phyloP scores from a whole-genome alignment of 139 green algal species.

The Coelastrella sp. region DNA sequence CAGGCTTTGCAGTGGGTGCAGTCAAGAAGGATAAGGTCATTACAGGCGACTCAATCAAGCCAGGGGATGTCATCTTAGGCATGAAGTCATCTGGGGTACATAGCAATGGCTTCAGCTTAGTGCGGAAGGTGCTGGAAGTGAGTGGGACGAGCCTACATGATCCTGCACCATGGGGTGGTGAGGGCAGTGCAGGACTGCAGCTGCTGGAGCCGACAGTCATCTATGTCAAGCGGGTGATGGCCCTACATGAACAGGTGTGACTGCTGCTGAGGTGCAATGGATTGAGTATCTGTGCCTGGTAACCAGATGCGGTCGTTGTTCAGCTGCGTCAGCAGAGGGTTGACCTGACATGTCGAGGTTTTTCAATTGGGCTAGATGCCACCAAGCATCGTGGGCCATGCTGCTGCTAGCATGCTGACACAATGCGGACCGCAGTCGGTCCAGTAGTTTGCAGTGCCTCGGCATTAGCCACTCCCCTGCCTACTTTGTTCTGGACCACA shows the following conservation, averaged over 20 bases:
- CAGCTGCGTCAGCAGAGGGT: no score
- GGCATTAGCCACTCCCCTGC: no score
- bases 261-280: background rate
- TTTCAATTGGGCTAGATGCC: background rate
- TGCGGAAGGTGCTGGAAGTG: conserved; percentile 87
- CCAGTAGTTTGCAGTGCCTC: no score
- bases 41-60: conserved; percentile 62
- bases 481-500: no score
- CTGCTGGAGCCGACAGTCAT: conserved; percentile 79
- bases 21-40: conserved; percentile 96
- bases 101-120: conserved; percentile 97
- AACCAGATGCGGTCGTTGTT: no score
- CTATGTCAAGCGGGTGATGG: conserved; percentile 71
- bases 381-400: background rate
- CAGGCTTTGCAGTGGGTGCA: conserved; percentile 97
- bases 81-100: conserved; percentile 92
- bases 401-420: background rate
- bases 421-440: no score
- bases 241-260: conserved; percentile 63
- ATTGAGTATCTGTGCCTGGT: background rate
- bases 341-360: no score
- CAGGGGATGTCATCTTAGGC: conserved; percentile 91
- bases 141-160: conserved; percentile 72
- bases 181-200: conserved; percentile 69
- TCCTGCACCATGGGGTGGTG: conserved; percentile 71